Evolutionary conservation across 768 basidiomycete species (phyloP).

Genomic region (Hericium alpestre): DNA sequence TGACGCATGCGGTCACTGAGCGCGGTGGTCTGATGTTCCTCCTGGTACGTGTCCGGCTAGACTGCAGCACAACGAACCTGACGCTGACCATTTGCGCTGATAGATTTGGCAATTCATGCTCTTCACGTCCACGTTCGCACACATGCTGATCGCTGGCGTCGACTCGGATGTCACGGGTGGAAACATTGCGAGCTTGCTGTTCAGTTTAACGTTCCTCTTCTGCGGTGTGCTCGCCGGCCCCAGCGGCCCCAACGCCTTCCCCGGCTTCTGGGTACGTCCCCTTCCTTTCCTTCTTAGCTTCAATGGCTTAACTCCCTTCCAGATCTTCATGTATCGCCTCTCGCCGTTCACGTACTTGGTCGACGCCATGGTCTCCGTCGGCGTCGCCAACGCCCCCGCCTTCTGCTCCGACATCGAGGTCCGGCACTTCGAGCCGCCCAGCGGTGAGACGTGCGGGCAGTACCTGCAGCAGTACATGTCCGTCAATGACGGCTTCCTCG

Average conservation of each 20-base stretch:
- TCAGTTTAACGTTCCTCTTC: neutral
- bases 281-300: neutral
- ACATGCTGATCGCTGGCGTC: neutral
- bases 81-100: neutral
- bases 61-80: neutral
- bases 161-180: neutral
- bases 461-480: slow-evolving; percentile 36
- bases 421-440: slow-evolving; percentile 38
- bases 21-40: slow-evolving; percentile 55
- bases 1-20: slow-evolving; percentile 21
- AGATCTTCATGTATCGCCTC: slow-evolving; percentile 49
- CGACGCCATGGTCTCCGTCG: slow-evolving; percentile 36
- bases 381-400: slow-evolving; percentile 38
- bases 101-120: slow-evolving; percentile 39
- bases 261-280: slow-evolving; percentile 30
- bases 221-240: neutral
- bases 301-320: neutral
- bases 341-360: slow-evolving; percentile 45
- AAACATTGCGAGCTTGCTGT: neutral
- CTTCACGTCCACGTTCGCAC: slow-evolving; percentile 37
- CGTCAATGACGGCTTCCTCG: slow-evolving; percentile 36
- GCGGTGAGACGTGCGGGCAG: slow-evolving; percentile 34
- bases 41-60: slow-evolving; percentile 20
- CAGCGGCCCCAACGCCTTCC: neutral
- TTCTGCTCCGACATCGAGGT: slow-evolving; percentile 53